phyloP scores from a whole-genome alignment of 2,329 filamentous ascomycete genomes.

The Fusarium scirpi region DNA sequence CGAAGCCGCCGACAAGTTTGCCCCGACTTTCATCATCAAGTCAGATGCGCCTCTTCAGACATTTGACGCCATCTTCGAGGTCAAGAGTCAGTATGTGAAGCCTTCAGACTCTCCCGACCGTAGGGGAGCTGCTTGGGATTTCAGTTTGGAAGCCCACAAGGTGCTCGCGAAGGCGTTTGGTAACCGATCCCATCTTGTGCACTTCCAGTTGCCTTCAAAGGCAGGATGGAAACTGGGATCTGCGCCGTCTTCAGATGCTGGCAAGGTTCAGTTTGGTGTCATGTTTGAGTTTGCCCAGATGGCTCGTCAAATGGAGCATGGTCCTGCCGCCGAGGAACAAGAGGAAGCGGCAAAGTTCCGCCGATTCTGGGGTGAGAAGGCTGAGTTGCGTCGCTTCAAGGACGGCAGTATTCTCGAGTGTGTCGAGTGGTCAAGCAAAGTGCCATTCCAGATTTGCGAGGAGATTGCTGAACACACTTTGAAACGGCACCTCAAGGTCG shows the following conservation, averaged over 20 bases:
- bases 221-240: conserved; percentile 49
- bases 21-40: conserved; percentile 81
- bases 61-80: conserved; percentile 63
- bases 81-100: conserved; percentile 49
- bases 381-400: conserved; percentile 93
- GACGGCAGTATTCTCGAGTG: conserved; percentile 95
- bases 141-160: conserved; percentile 70
- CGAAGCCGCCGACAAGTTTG: conserved; percentile 81
- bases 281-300: conserved; percentile 79
- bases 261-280: conserved; percentile 72
- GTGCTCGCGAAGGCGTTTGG: conserved; percentile 78
- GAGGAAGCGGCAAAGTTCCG: conserved; percentile 84
- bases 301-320: conserved; percentile 84
- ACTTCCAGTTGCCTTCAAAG: conserved; percentile 61
- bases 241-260: conserved; percentile 38
- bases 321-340: conserved; percentile 87
- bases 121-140: conserved; percentile 58
- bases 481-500: conserved; percentile 73
- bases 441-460: conserved; percentile 75
- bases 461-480: conserved; percentile 83
- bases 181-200: conserved; percentile 77
- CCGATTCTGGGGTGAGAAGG: conserved; percentile 93
- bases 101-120: conserved; percentile 53
- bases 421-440: conserved; percentile 81
- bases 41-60: conserved; percentile 65